Percentiles rank a stretch among this genome's conserved stretches.
Conservation (phyloP, 2,329 filamentous ascomycete species). For the Aschersonia sp. region DNA sequence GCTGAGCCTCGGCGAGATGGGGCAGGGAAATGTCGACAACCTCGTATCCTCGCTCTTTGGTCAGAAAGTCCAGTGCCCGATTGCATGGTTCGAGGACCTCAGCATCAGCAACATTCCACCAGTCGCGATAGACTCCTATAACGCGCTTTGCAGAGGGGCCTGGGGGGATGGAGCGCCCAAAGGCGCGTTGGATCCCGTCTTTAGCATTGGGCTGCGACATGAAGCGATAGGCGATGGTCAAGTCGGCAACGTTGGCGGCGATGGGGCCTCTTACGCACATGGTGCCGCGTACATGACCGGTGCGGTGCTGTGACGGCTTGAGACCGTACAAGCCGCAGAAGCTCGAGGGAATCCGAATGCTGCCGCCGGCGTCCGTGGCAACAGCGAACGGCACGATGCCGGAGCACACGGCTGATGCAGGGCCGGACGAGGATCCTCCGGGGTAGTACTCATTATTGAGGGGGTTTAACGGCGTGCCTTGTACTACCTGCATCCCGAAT, state of each 20-base stretch:
- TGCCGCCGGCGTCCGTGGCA: slow-evolving; percentile 64
- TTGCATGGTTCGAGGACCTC: slow-evolving; percentile 48
- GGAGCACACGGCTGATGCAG: slow-evolving; percentile 52
- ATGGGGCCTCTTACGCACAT: slow-evolving; percentile 59
- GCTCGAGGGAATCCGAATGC: slow-evolving; percentile 55
- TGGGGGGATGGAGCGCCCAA: slow-evolving; percentile 40
- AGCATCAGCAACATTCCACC: slow-evolving; percentile 37
- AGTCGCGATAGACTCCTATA: slow-evolving; percentile 55
- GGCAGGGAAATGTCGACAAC: slow-evolving; percentile 50
- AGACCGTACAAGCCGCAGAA: slow-evolving; percentile 75
- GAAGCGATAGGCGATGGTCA: slow-evolving; percentile 68
- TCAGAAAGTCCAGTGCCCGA: slow-evolving; percentile 42
- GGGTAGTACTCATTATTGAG: slow-evolving; percentile 64
- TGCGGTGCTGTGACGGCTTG: slow-evolving; percentile 62
- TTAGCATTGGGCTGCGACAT: slow-evolving; percentile 60
- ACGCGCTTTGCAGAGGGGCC: slow-evolving; percentile 33
- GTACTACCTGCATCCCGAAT: slow-evolving; percentile 28
- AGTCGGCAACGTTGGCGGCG: slow-evolving; percentile 59
- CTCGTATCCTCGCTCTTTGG: slow-evolving; percentile 31
- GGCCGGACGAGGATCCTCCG: slow-evolving; percentile 69
- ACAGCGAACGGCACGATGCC: slow-evolving; percentile 63
- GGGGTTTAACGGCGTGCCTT: slow-evolving; percentile 65
- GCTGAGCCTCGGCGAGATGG: slow-evolving; percentile 53
- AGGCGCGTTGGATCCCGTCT: slow-evolving; percentile 44
- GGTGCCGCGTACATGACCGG: slow-evolving; percentile 37